Conservation (phyloP, 1,284 basidiomycete species). For the Tranzscheliella williamsii region DNA sequence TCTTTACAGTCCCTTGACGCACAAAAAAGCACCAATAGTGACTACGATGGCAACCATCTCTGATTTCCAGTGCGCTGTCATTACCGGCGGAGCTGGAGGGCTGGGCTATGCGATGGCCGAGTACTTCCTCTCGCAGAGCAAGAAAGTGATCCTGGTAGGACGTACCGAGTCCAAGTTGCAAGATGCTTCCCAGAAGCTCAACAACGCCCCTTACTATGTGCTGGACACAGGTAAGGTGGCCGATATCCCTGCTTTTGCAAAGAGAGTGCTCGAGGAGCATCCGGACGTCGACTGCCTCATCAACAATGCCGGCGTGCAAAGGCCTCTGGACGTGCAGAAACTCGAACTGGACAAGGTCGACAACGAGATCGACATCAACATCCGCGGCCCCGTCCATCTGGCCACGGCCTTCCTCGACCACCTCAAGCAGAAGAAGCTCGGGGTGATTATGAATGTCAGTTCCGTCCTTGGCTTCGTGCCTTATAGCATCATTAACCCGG, state of each 20-base stretch:
- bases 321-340: slow-evolving; percentile 49
- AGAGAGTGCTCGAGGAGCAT: slow-evolving; percentile 59
- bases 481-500: slow-evolving; percentile 43
- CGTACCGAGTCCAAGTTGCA: slow-evolving; percentile 60
- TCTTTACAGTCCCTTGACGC: too few relatives aligned
- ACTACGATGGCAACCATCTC: slow-evolving; percentile 36
- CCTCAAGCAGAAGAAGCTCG: slow-evolving; percentile 44
- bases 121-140: slow-evolving; percentile 58
- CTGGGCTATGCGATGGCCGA: slow-evolving; percentile 60
- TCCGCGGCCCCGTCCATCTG: slow-evolving; percentile 52
- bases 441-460: slow-evolving; percentile 52
- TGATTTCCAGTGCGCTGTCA: slow-evolving; percentile 53
- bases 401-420: slow-evolving; percentile 51
- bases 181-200: slow-evolving; percentile 54
- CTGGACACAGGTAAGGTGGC: slow-evolving; percentile 60
- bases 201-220: slow-evolving; percentile 59
- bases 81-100: slow-evolving; percentile 51
- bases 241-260: slow-evolving; percentile 52
- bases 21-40: too few relatives aligned
- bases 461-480: slow-evolving; percentile 51
- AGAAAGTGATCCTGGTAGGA: slow-evolving; percentile 62
- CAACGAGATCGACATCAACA: slow-evolving; percentile 54
- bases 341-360: slow-evolving; percentile 50
- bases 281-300: slow-evolving; percentile 63
- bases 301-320: slow-evolving; percentile 63